Evolutionary conservation across 1,284 basidiomycete species (phyloP).

Genomic region (Anthracocystis setariae): DNA sequence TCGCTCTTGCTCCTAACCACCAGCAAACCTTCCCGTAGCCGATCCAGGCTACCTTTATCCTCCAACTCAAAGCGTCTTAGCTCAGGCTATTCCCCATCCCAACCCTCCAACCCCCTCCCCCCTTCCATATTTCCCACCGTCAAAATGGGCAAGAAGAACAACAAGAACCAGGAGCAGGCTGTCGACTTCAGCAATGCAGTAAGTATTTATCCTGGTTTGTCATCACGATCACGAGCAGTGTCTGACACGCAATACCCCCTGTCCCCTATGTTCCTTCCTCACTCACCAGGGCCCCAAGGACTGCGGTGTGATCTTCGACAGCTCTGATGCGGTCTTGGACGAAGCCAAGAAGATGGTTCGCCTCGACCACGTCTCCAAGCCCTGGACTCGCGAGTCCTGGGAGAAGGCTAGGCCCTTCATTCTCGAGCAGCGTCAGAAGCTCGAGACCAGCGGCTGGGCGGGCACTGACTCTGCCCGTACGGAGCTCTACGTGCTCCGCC

Average conservation of each 20-base stretch:
- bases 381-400: constrained; percentile 63
- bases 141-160: constrained; percentile 59
- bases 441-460: constrained; percentile 60
- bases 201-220: constrained; percentile 11
- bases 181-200: constrained; percentile 46
- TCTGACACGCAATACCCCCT: not conserved
- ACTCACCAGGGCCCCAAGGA: constrained; percentile 49
- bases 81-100: constrained; percentile 19
- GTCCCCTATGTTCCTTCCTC: not conserved
- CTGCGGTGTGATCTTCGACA: constrained; percentile 61
- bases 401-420: constrained; percentile 63
- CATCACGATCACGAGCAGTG: not conserved
- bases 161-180: constrained; percentile 52
- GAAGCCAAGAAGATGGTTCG: constrained; percentile 53
- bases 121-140: constrained; percentile 13
- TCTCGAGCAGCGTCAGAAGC: constrained; percentile 64
- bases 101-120: constrained; percentile 5
- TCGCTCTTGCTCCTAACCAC: constrained; percentile 28
- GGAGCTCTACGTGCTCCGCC: constrained; percentile 61
- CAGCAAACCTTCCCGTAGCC: constrained; percentile 39
- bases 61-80: constrained; percentile 35
- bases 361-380: constrained; percentile 61
- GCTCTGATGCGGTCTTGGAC: constrained; percentile 54
- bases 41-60: constrained; percentile 18
- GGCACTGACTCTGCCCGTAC: constrained; percentile 53